Percentiles rank a stretch among this genome's conserved stretches.
These are phyloP conservation scores for Fennellomyces sp. DNA, from an alignment of 371 early-diverging fungal genomes.

Conservation along the genomic window DNA sequence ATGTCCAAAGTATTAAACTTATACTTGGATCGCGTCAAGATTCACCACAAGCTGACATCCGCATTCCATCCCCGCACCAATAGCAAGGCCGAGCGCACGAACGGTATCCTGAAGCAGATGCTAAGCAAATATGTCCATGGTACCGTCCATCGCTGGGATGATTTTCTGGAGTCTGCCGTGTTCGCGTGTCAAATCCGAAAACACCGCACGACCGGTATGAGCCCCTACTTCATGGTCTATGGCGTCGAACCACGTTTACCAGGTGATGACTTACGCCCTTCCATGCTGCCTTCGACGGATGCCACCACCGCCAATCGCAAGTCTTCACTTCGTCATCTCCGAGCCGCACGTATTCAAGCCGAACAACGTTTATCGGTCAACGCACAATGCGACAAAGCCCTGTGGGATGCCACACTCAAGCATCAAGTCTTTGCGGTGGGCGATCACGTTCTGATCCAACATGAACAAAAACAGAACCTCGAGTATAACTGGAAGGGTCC, in stretches of 20 bases:
- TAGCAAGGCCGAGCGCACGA: too few relatives aligned
- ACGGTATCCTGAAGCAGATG: conserved; percentile 14
- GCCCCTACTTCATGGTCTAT: conserved; percentile 14
- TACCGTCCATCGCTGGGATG: neutral
- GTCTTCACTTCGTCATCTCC: neutral
- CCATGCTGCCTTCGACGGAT: neutral
- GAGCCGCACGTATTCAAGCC: neutral
- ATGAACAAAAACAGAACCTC: conserved; percentile 6
- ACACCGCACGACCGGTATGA: neutral
- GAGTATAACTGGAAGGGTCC: conserved; percentile 13
- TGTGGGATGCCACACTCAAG: conserved; percentile 16
- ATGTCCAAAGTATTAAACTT: neutral
- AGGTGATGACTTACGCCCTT: conserved; percentile 13
- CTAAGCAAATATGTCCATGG: conserved; percentile 23
- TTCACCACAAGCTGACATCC: conserved; percentile 9
- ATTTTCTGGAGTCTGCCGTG: conserved; percentile 10
- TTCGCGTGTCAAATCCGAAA: conserved; percentile 12
- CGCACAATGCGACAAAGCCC: conserved; percentile 16
- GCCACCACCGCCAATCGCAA: neutral
- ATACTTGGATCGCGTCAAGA: neutral
- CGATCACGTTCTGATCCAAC: conserved; percentile 7
- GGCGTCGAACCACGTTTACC: conserved; percentile 18
- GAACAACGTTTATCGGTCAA: neutral
- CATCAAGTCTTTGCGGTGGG: conserved; percentile 7
- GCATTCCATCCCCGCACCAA: conserved; percentile 16